These are phyloP conservation scores for Thraustotheca clavata DNA, from an alignment of 352 stramenopile species.

Conservation along the genomic window DNA sequence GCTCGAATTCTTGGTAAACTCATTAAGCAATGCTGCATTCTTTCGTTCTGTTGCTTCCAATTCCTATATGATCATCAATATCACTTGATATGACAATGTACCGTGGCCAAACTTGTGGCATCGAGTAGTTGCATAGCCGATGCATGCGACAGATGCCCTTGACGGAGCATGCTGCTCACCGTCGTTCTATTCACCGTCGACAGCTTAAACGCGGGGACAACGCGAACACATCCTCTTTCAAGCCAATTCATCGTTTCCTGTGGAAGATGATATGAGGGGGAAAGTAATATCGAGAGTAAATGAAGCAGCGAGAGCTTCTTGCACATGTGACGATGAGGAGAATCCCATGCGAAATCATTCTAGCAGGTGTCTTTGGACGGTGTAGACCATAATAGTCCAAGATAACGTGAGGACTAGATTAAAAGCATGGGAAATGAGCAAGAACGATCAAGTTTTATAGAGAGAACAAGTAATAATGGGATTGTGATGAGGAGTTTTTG, in stretches of 20 bases:
- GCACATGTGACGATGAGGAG: no score
- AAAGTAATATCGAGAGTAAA: no score
- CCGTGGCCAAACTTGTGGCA: neutral
- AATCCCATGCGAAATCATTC: no score
- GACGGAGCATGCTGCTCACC: constrained; percentile 14
- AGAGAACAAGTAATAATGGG: no score
- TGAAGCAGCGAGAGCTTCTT: no score
- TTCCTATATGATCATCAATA: neutral
- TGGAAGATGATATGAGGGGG: no score
- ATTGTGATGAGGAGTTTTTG: no score
- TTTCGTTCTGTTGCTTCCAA: neutral
- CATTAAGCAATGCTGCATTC: neutral
- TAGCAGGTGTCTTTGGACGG: no score
- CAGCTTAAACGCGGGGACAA: constrained; percentile 8
- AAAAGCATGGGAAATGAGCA: no score
- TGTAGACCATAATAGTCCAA: no score
- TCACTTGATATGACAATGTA: neutral
- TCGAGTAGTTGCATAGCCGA: neutral
- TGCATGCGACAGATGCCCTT: constrained; percentile 18
- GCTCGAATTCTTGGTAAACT: neutral
- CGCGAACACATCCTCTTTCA: constrained; percentile 19
- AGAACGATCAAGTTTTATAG: no score
- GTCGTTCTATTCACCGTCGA: neutral
- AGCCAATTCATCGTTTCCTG: constrained; percentile 23
- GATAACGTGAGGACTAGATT: no score